Conservation (phyloP, 139 green algal species). For the Edaphochlamys debaryana region DNA sequence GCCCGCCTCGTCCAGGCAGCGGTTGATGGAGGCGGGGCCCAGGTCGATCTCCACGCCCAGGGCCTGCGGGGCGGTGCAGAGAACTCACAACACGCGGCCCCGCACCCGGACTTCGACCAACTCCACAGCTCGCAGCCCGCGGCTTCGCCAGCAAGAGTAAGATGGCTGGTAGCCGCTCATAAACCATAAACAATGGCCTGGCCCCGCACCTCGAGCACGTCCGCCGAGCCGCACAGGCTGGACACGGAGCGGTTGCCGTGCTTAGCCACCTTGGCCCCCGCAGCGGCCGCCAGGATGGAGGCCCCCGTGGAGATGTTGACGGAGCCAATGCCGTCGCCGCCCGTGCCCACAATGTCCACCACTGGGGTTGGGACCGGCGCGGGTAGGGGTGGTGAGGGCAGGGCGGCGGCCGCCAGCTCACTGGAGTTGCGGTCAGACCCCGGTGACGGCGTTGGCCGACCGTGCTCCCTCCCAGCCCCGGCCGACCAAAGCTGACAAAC, state of each 20-base stretch:
- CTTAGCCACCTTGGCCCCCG: slow-evolving; percentile 95
- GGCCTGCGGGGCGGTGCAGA: slow-evolving; percentile 86
- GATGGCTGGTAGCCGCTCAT: too few relatives aligned
- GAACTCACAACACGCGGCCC: too few relatives aligned
- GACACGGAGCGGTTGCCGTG: slow-evolving; percentile 96
- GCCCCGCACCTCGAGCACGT: slow-evolving; percentile 86
- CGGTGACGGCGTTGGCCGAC: too few relatives aligned
- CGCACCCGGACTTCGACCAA: too few relatives aligned
- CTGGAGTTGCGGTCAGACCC: too few relatives aligned
- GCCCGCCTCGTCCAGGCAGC: slow-evolving; percentile 86
- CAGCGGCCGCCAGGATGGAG: slow-evolving; percentile 92
- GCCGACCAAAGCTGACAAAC: too few relatives aligned
- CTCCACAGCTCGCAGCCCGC: too few relatives aligned
- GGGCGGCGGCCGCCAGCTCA: not conserved
- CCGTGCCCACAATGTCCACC: slow-evolving; percentile 99
- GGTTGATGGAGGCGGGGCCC: slow-evolving; percentile 79
- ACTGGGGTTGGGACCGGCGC: too few relatives aligned
- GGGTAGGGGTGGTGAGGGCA: not conserved
- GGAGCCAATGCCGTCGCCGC: slow-evolving; percentile 95
- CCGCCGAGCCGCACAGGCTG: slow-evolving; percentile 92
- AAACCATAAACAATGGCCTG: too few relatives aligned
- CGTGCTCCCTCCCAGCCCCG: too few relatives aligned
- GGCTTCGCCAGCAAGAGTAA: too few relatives aligned
- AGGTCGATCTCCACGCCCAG: slow-evolving; percentile 94
- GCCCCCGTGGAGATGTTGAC: slow-evolving; percentile 99